These are phyloP conservation scores for Fusarium solani-melongenae DNA, from an alignment of 2,329 filamentous ascomycete species.

Conservation along the genomic window DNA sequence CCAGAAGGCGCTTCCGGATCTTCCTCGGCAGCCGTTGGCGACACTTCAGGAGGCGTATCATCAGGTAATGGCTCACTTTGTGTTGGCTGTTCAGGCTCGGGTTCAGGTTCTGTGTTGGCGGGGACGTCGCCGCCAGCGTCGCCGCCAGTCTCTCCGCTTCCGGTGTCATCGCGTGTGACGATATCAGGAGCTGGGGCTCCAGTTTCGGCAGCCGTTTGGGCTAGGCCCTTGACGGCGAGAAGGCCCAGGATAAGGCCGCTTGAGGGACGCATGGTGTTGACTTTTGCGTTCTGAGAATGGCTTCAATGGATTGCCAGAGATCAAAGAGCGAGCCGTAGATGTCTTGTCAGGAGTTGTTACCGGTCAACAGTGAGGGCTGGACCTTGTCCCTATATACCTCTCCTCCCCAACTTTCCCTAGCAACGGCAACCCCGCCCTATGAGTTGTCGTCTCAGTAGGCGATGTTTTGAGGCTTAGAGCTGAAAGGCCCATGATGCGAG, in stretches of 20 bases:
- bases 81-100: background rate
- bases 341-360: background rate
- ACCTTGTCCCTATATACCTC: background rate
- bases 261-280: slow-evolving; percentile 4
- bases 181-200: background rate
- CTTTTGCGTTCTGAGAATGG: background rate
- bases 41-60: background rate
- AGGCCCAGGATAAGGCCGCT: slow-evolving; percentile 1
- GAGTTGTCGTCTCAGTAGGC: background rate
- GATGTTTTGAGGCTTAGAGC: slow-evolving; percentile 1
- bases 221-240: background rate
- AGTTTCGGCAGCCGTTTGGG: background rate
- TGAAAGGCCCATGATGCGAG: background rate
- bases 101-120: background rate
- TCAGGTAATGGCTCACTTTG: background rate
- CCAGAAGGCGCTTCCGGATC: background rate
- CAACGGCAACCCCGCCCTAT: background rate
- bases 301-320: background rate
- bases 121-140: background rate
- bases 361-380: background rate
- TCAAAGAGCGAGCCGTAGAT: background rate
- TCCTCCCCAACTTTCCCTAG: background rate
- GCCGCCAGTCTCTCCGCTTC: background rate
- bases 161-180: background rate
- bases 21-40: background rate